These are phyloP conservation scores for Lumnitzera racemosa DNA, from an alignment of 345 rosid species.

Conservation along the genomic window DNA sequence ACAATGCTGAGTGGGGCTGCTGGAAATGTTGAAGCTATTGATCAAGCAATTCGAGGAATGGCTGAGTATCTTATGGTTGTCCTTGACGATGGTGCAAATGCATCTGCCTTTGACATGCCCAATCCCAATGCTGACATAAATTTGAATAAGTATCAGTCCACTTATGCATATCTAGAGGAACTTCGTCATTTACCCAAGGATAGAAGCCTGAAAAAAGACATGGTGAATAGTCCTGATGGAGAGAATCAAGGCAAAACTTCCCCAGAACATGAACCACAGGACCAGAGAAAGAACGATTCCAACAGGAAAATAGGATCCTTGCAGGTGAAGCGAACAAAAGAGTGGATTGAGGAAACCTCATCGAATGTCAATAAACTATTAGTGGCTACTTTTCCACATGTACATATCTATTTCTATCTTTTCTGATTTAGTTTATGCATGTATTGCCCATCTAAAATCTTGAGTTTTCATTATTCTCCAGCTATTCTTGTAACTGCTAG, in stretches of 20 bases:
- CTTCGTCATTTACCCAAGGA: conserved; percentile 56
- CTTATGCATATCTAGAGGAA: conserved; percentile 44
- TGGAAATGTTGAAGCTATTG: conserved; percentile 71
- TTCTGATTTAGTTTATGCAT: background rate
- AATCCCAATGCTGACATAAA: conserved; percentile 18
- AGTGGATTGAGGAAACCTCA: conserved; percentile 70
- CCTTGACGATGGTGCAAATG: conserved; percentile 63
- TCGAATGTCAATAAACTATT: conserved; percentile 61
- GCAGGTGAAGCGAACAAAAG: conserved; percentile 66
- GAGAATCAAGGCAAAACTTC: conserved; percentile 18
- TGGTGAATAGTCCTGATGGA: conserved; percentile 23
- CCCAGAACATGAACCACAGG: conserved; percentile 18
- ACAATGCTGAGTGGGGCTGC: conserved; percentile 89
- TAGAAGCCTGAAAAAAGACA: conserved; percentile 25
- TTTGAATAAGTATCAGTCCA: conserved; percentile 30
- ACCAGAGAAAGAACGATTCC: conserved; percentile 16
- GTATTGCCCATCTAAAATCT: background rate
- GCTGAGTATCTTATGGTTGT: conserved; percentile 92
- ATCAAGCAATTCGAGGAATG: conserved; percentile 78
- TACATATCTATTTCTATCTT: conserved; percentile 23
- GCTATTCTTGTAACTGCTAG: conserved; percentile 7
- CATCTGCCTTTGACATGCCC: conserved; percentile 24
- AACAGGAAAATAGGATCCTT: conserved; percentile 39
- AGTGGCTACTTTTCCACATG: conserved; percentile 69
- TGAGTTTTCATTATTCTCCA: background rate